These are phyloP conservation scores for Sarocladium kiliense DNA, from an alignment of 2,329 filamentous ascomycete species.

Conservation along the genomic window DNA sequence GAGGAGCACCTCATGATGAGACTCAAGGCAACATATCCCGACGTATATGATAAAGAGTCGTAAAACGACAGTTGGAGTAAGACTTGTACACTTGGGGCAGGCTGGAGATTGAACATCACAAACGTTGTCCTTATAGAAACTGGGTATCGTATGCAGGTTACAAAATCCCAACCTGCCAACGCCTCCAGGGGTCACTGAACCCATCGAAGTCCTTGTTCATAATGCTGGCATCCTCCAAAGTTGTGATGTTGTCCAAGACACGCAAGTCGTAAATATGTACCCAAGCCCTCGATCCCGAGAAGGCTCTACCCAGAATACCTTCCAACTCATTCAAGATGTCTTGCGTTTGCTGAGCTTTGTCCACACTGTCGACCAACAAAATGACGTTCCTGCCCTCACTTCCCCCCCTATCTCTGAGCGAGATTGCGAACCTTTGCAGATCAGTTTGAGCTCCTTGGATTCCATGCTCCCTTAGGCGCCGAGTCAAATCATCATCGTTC, in stretches of 20 bases:
- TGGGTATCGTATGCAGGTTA: neutral
- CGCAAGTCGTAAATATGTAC: constrained; percentile 44
- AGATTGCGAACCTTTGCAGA: neutral
- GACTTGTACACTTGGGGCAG: too few relatives aligned
- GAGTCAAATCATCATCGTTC: neutral
- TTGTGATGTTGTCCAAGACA: constrained; percentile 34
- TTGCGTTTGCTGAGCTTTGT: neutral
- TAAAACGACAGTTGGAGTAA: constrained; percentile 10
- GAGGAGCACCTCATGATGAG: constrained; percentile 59
- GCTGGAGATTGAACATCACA: too few relatives aligned
- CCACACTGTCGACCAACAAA: constrained; percentile 34
- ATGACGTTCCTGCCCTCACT: constrained; percentile 23
- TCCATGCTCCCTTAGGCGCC: neutral
- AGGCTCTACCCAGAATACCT: neutral
- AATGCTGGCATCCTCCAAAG: constrained; percentile 29
- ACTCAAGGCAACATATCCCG: constrained; percentile 52
- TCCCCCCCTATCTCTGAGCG: neutral
- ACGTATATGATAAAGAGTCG: constrained; percentile 43
- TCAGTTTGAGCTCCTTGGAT: neutral
- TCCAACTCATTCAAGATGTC: neutral
- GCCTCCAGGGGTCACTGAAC: constrained; percentile 35
- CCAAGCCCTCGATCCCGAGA: neutral
- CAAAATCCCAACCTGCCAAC: constrained; percentile 33
- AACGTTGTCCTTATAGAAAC: neutral
- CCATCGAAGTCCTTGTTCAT: constrained; percentile 27